Conservation (phyloP, 371 early-diverging fungal species). For the Rhizopus microsporus region DNA sequence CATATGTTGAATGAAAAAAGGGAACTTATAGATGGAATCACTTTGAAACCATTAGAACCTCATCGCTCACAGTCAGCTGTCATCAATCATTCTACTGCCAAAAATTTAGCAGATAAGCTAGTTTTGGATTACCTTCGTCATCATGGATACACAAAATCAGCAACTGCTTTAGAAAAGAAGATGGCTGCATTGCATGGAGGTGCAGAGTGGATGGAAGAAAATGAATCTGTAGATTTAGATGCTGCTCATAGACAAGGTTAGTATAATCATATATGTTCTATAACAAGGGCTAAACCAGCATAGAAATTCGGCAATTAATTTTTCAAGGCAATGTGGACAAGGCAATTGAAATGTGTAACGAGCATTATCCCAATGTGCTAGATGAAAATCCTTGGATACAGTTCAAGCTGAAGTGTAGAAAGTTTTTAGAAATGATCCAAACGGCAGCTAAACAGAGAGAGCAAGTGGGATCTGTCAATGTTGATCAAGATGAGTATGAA, state of each 20-base stretch:
- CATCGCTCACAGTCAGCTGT: background rate
- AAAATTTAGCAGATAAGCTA: conserved; percentile 46
- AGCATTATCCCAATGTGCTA: conserved; percentile 66
- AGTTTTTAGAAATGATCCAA: conserved; percentile 82
- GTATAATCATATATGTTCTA: background rate
- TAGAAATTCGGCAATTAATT: conserved; percentile 68
- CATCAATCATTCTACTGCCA: conserved; percentile 7
- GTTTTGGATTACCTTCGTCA: conserved; percentile 72
- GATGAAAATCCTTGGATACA: conserved; percentile 56
- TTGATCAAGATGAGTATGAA: conserved; percentile 23
- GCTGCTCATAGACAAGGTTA: conserved; percentile 9
- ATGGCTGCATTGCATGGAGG: background rate
- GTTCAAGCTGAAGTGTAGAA: conserved; percentile 78
- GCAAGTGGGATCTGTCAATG: background rate
- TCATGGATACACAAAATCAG: conserved; percentile 68
- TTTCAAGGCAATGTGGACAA: conserved; percentile 69
- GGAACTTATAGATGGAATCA: conserved; percentile 2
- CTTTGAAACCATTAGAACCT: conserved; percentile 3
- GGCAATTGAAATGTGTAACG: conserved; percentile 64
- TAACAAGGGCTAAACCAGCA: background rate
- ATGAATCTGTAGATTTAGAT: conserved; percentile 9
- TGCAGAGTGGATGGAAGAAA: conserved; percentile 5
- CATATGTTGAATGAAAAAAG: conserved; percentile 47
- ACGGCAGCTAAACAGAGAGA: conserved; percentile 14
- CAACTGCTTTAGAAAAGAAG: conserved; percentile 56